Conservation (phyloP, 2,329 filamentous ascomycete species). For the Cordyceps tenuipes region DNA sequence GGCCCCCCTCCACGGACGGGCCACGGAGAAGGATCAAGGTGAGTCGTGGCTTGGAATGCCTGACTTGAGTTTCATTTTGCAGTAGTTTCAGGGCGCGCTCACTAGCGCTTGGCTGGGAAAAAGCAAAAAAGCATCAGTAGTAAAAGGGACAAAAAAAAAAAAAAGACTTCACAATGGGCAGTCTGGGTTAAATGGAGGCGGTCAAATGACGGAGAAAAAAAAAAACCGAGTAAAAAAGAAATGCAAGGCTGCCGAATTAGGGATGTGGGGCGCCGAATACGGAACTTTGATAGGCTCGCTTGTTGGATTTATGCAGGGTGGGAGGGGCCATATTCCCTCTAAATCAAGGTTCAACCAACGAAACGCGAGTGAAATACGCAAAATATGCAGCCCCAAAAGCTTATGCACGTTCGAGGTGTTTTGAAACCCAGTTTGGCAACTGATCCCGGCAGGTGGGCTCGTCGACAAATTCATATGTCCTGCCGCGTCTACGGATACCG, state of each 20-base stretch:
- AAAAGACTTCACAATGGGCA: background rate
- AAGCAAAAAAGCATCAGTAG: background rate
- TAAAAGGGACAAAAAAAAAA: background rate
- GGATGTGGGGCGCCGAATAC: constrained; percentile 4
- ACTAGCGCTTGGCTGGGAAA: background rate
- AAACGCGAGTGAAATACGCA: background rate
- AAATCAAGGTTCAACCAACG: background rate
- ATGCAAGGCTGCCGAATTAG: constrained; percentile 8
- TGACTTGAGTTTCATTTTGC: too few species aligned
- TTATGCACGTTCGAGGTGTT: background rate
- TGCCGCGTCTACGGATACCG: too few species aligned
- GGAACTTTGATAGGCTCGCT: constrained; percentile 3
- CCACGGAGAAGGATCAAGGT: too few species aligned
- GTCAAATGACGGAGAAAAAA: background rate
- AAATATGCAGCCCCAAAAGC: background rate
- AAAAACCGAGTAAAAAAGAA: background rate
- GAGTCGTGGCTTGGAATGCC: too few species aligned
- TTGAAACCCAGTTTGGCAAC: background rate
- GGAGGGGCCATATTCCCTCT: background rate
- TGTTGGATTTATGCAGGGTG: background rate
- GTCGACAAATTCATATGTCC: too few species aligned
- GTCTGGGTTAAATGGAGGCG: background rate
- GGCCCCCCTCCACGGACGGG: too few species aligned
- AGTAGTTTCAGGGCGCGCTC: background rate
- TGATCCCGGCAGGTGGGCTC: background rate